phyloP scores from a whole-genome alignment of 208 protist species.

The Acanthamoeba rhysodes region DNA sequence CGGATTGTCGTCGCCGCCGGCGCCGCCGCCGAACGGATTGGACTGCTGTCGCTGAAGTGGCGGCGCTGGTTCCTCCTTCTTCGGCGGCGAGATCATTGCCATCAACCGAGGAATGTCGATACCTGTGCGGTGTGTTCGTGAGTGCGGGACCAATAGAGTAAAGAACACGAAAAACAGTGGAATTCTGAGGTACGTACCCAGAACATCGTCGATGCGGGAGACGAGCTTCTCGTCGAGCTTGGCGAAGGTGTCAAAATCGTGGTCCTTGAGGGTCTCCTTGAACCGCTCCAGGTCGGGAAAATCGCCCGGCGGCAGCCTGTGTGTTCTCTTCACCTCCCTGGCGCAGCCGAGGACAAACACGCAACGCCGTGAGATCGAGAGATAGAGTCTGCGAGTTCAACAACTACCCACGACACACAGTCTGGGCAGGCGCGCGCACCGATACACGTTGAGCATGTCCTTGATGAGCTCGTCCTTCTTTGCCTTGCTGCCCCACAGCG shows the following conservation, averaged over 20 bases:
- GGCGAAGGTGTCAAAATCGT: slow-evolving; percentile 85
- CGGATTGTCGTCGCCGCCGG: slow-evolving; percentile 23
- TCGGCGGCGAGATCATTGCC: slow-evolving; percentile 71
- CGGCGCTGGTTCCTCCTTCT: background rate
- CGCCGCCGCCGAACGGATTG: background rate
- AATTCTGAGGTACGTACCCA: background rate
- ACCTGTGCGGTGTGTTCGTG: background rate
- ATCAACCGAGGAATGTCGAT: slow-evolving; percentile 83
- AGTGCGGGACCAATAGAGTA: background rate
- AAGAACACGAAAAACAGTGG: background rate
- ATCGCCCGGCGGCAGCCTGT: slow-evolving; percentile 85
- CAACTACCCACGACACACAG: background rate
- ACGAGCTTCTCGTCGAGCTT: slow-evolving; percentile 84
- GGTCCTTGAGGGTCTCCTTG: slow-evolving; percentile 43
- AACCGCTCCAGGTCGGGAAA: slow-evolving; percentile 87
- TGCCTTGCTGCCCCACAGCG: slow-evolving; percentile 88
- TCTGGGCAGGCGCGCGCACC: background rate
- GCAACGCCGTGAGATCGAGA: background rate
- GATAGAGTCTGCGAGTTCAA: too few species aligned
- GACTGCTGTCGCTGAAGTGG: background rate
- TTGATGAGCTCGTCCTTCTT: slow-evolving; percentile 87
- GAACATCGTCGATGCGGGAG: slow-evolving; percentile 76
- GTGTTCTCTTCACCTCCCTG: slow-evolving; percentile 72
- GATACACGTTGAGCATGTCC: slow-evolving; percentile 82
- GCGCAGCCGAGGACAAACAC: too few species aligned